Evolutionary conservation across 768 basidiomycete species (phyloP).

Genomic region (Heimioporus sp.): DNA sequence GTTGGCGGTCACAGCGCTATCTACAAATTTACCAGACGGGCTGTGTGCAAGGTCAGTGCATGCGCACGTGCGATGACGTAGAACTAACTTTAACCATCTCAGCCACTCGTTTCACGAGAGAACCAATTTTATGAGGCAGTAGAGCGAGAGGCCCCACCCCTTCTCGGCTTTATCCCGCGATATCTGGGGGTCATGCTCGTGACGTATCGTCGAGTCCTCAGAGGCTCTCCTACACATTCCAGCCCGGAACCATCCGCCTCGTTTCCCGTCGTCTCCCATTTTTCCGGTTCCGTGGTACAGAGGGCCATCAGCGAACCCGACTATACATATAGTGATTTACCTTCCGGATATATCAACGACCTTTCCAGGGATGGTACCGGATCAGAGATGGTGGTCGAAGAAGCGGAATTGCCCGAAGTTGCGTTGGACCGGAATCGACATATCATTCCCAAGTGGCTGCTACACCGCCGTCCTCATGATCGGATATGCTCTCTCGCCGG

Average conservation of each 20-base stretch:
- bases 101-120: conserved; percentile 96
- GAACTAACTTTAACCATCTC: conserved; percentile 15
- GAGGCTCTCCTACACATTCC: conserved; percentile 29
- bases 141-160: conserved; percentile 88
- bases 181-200: conserved; percentile 99
- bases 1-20: conserved; percentile 97
- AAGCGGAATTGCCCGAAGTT: conserved; percentile 93
- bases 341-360: neutral
- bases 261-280: conserved; percentile 17
- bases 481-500: conserved; percentile 46
- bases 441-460: conserved; percentile 93
- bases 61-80: neutral
- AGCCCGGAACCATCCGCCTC: conserved; percentile 12
- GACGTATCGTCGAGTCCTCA: conserved; percentile 82
- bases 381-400: conserved; percentile 50
- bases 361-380: conserved; percentile 29
- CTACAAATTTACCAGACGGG: conserved; percentile 96
- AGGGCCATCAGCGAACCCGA: conserved; percentile 27
- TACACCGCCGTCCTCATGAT: conserved; percentile 51
- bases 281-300: conserved; percentile 28
- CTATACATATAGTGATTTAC: conserved; percentile 1
- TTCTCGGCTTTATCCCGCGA: conserved; percentile 93
- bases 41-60: conserved; percentile 91
- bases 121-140: conserved; percentile 98
- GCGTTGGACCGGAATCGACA: conserved; percentile 91